Base-by-base conservation (phyloP, 441 rosid species). In the Mallotus repandus region DNA sequence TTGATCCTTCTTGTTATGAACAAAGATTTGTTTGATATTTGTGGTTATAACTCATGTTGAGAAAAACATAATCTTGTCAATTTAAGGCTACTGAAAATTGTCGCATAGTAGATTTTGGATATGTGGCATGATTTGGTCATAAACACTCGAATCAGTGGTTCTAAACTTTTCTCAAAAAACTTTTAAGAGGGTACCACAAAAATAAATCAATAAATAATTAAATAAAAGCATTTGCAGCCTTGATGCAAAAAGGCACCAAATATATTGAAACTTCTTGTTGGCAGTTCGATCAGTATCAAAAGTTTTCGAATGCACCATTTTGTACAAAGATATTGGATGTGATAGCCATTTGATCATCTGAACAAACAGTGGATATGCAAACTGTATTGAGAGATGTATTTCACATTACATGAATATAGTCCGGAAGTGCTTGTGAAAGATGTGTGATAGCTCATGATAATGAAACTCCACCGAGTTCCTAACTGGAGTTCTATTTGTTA, bases 101-200 rank as follows among this genome's bases (percentile, higher is more conserved):
- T 41, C 5, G 43, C 3, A 43, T 41, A 49, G 10, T 63, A 43
- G 46, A 38, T 18, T 2, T 19, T 3, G 11, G 15, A n/a, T 21
- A n/a, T 41, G 4, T 15, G 15, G 7, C 4, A 11, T 49, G 53
- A 41, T 63, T 63, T 43, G 22, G 52, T 16, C 9, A 16, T 16
- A 63, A 19, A 7, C 38, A 14, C 66, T 63, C 84, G 94, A 91
- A 41, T 81, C 87, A 4, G 76, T 49, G 4, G 4, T 10, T 13
- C 13, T 0, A 49, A 49, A 49, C 2, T 68, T 72, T 75, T 88
- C 48, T 77, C 91, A 73, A 87, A 89, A 32, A 43, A 76, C 83
- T 32, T 86, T 29, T 29, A 29, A 29, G 32, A 29, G 32, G 32
- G 32, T 2, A 29, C 32, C 32, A 2, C 32, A 29, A 29, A 29